Evolutionary conservation across 2,329 filamentous ascomycete genomes (phyloP).

Genomic region (Zarea fungicola): DNA sequence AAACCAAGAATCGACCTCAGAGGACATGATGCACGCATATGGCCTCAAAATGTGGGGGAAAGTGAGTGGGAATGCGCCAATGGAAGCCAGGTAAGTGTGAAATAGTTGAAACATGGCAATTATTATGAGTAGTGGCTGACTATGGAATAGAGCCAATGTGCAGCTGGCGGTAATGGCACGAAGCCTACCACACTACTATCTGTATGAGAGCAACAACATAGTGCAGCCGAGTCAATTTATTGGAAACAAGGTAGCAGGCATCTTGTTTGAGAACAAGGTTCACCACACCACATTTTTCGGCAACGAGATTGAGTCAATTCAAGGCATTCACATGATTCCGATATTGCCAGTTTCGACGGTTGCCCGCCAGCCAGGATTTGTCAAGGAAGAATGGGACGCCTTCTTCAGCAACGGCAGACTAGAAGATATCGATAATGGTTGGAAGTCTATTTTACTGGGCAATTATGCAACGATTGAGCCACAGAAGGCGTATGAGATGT

Average conservation of each 20-base stretch:
- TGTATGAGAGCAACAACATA: slow-evolving; percentile 65
- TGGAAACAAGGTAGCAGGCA: slow-evolving; percentile 67
- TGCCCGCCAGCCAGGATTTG: slow-evolving; percentile 63
- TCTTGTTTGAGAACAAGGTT: slow-evolving; percentile 90
- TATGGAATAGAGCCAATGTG: slow-evolving; percentile 57
- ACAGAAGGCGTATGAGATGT: slow-evolving; percentile 65
- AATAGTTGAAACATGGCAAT: not conserved
- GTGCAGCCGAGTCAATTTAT: slow-evolving; percentile 71
- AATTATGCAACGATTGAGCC: slow-evolving; percentile 78
- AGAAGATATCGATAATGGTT: slow-evolving; percentile 64
- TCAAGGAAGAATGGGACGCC: slow-evolving; percentile 74
- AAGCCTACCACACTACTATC: slow-evolving; percentile 73
- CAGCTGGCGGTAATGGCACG: slow-evolving; percentile 76
- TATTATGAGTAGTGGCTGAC: slow-evolving; percentile 14
- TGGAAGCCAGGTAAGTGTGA: slow-evolving; percentile 63
- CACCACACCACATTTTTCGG: slow-evolving; percentile 93
- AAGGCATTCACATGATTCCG: slow-evolving; percentile 81
- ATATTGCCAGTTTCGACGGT: slow-evolving; percentile 63
- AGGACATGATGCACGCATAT: slow-evolving; percentile 84
- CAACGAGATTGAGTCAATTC: slow-evolving; percentile 62
- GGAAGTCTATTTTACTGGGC: slow-evolving; percentile 79
- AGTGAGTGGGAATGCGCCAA: slow-evolving; percentile 66
- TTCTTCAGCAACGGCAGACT: slow-evolving; percentile 68
- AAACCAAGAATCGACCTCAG: slow-evolving; percentile 82
- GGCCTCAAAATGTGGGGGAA: slow-evolving; percentile 92